phyloP scores from a whole-genome alignment of 768 basidiomycete species.

The Botryobasidium botryosum region DNA sequence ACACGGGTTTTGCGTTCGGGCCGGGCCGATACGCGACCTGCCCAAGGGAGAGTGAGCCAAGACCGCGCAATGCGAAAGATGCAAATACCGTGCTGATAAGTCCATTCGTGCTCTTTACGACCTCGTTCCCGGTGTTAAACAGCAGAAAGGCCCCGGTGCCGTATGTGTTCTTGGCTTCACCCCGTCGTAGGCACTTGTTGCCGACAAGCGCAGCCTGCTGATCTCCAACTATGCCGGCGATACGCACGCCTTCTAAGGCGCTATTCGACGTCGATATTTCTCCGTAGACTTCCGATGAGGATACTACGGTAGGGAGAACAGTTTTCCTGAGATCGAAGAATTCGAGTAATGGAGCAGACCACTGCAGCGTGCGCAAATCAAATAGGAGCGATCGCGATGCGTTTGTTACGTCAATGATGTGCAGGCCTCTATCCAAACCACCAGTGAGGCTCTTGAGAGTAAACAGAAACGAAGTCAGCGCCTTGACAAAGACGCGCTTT shows the following conservation, averaged over 20 bases:
- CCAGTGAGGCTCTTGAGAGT: background rate
- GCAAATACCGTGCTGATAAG: slow-evolving; percentile 64
- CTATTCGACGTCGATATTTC: slow-evolving; percentile 28
- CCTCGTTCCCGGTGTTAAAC: slow-evolving; percentile 81
- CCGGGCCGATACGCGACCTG: slow-evolving; percentile 87
- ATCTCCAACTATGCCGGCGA: slow-evolving; percentile 92
- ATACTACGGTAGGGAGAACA: slow-evolving; percentile 73
- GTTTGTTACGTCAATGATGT: slow-evolving; percentile 88
- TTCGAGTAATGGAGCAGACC: slow-evolving; percentile 65
- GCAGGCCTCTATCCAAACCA: slow-evolving; percentile 30
- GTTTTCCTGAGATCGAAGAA: slow-evolving; percentile 73
- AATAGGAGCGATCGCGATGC: slow-evolving; percentile 91
- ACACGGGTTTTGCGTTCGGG: slow-evolving; percentile 57
- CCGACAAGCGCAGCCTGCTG: slow-evolving; percentile 95
- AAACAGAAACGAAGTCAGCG: background rate
- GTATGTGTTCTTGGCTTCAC: slow-evolving; percentile 96
- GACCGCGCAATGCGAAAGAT: background rate
- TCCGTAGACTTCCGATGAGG: slow-evolving; percentile 87
- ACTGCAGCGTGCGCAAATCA: slow-evolving; percentile 62
- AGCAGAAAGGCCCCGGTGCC: slow-evolving; percentile 94
- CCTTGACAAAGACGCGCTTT: background rate
- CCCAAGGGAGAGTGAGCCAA: background rate
- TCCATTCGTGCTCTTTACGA: slow-evolving; percentile 73
- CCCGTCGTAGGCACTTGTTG: slow-evolving; percentile 81
- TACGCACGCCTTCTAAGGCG: slow-evolving; percentile 43